Evolutionary conservation across 208 protist species (phyloP).

Genomic region (Trypanosoma conorhini): DNA sequence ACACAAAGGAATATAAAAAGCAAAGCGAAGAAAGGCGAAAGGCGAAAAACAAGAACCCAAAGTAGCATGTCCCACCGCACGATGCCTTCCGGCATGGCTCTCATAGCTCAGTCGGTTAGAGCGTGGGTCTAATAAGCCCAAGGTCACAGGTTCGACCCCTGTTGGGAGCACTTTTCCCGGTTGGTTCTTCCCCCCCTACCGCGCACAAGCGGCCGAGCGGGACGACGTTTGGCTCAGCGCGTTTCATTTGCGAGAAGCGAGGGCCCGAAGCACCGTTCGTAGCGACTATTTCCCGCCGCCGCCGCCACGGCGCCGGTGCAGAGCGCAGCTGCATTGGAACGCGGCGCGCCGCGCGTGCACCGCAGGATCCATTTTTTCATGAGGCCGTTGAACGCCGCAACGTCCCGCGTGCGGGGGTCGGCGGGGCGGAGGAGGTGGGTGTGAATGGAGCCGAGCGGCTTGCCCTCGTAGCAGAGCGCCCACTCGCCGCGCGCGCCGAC

Average conservation of each 20-base stretch:
- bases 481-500: background rate
- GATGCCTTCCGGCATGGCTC: no score
- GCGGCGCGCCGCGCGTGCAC: conserved; percentile 20
- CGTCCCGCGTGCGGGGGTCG: conserved; percentile 27
- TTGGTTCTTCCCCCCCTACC: no score
- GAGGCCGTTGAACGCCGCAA: conserved; percentile 62
- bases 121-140: conserved; percentile 19
- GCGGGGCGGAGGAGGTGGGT: conserved; percentile 57
- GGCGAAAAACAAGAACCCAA: no score
- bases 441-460: conserved; percentile 67
- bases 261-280: conserved; percentile 10
- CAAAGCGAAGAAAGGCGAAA: no score
- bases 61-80: no score
- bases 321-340: background rate
- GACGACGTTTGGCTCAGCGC: no score
- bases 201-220: no score
- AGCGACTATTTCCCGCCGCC: background rate
- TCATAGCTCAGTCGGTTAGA: conserved; percentile 16
- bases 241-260: conserved; percentile 2
- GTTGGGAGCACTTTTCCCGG: conserved; percentile 14
- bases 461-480: conserved; percentile 53
- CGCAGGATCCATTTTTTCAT: conserved; percentile 45
- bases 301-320: background rate
- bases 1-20: no score
- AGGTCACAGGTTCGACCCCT: conserved; percentile 18